These are phyloP conservation scores for Beta vulgaris DNA, from an alignment of 148 eudicot genomes.

Conservation along the genomic window DNA sequence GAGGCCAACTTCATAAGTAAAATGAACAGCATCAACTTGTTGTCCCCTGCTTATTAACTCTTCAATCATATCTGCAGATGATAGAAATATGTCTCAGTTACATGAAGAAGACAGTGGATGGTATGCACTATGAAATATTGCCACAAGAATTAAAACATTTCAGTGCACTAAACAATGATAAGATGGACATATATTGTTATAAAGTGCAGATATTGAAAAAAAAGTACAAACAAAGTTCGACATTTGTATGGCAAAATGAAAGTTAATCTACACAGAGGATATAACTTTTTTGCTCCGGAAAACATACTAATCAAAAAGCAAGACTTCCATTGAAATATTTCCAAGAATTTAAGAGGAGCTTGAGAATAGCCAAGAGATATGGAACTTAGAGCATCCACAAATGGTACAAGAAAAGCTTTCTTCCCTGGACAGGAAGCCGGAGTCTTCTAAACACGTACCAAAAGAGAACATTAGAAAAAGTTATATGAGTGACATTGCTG, in stretches of 20 bases:
- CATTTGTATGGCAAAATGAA: no score
- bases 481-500: no score
- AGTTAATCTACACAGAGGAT: no score
- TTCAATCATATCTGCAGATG: conserved; percentile 83
- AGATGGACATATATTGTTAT: background rate
- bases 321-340: no score
- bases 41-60: conserved; percentile 95
- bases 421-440: background rate
- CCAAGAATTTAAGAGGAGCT: no score
- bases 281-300: no score
- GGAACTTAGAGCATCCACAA: no score
- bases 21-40: conserved; percentile 99
- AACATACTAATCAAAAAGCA: no score
- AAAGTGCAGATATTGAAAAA: background rate
- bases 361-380: no score
- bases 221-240: no score
- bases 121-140: background rate
- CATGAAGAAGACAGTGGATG: background rate
- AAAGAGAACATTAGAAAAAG: background rate
- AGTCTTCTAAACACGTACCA: background rate
- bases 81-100: background rate
- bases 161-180: background rate
- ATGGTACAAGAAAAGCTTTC: background rate
- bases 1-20: conserved; percentile 92
- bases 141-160: background rate